Evolutionary conservation across 164 flowering plant species (phyloP).

Genomic region (Nelumbo lutea): DNA sequence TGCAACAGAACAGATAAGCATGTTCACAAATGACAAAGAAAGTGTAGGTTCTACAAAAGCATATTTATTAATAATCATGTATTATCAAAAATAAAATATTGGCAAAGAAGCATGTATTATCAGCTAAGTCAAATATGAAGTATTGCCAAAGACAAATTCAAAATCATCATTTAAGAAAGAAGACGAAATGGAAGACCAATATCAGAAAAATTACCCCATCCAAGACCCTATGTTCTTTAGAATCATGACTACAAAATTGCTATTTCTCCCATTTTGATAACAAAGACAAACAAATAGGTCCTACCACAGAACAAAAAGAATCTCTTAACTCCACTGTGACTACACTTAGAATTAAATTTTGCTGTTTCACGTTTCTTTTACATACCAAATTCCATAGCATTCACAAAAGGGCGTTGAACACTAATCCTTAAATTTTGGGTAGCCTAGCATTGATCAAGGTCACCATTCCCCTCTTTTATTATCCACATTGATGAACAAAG

Average conservation of each 20-base stretch:
- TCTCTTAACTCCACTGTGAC: too few species aligned
- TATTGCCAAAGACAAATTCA: too few species aligned
- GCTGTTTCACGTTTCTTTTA: too few species aligned
- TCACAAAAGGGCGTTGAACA: too few species aligned
- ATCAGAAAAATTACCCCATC: not conserved
- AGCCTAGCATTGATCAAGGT: not conserved
- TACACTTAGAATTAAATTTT: too few species aligned
- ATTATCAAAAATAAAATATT: not conserved
- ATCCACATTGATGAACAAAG: not conserved
- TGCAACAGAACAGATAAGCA: constrained; percentile 21
- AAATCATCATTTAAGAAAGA: not conserved
- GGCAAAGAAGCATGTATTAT: not conserved
- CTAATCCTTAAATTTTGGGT: too few species aligned
- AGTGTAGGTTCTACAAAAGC: not conserved
- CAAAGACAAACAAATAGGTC: not conserved
- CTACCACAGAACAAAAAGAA: too few species aligned
- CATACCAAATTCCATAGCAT: too few species aligned
- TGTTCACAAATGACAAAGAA: not conserved
- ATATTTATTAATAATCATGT: not conserved
- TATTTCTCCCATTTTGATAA: not conserved
- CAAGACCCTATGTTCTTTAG: not conserved
- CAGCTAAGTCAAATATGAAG: too few species aligned
- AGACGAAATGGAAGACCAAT: not conserved
- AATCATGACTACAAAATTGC: not conserved
- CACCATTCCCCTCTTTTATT: not conserved